Evolutionary conservation across 345 rosid species (phyloP), one percentile per base, ranked within the genome.

Genomic region (Dipteronia dyeriana): DNA sequence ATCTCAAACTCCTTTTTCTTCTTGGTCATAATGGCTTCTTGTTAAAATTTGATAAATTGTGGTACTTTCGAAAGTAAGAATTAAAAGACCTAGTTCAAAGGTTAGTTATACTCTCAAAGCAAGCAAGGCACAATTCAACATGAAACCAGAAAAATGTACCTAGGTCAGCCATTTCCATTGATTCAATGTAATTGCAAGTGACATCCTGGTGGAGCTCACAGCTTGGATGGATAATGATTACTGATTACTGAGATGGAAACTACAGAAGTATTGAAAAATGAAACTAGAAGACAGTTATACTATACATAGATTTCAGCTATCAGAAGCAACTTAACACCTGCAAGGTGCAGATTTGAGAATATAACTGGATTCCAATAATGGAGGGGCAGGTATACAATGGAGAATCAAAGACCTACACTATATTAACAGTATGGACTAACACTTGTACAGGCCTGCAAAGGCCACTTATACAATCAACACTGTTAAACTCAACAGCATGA

Each of bases 331-430:
- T 7, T 8, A 41, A 34, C 38, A 57, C 79, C 84, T 74, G 78
- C 79, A 38, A 70, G 81, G n/a, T 11, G 85, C 79, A 70, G 77
- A 62, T 72, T 45, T n/a, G 53, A 64, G 61, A 66, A 62, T 81
- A 71, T 81, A 71, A 83, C 56, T 23, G 75, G 82, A 75, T 80
- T 80, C 75, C 76, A 62, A 78, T 66, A 70, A 76, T 54, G 73
- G 51, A 70, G 53, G 73, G 25, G 68, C n/a, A 23, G 53, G 84
- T 79, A 80, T 66, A 76, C 81, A 82, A 76, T 75, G 70, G 80
- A 61, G 59, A 69, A 73, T 64, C 61, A 82, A 66, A 71, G 78
- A 74, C 85, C 87, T 82, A 82, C 76, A 61, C 80, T 84, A 75
- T 61, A 73, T 77, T 79, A 62, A 88, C 84, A 81, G 43, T 70